Base-by-base conservation (phyloP, 805 yeast genomes). In the Wickerhamiella spandovensis region DNA sequence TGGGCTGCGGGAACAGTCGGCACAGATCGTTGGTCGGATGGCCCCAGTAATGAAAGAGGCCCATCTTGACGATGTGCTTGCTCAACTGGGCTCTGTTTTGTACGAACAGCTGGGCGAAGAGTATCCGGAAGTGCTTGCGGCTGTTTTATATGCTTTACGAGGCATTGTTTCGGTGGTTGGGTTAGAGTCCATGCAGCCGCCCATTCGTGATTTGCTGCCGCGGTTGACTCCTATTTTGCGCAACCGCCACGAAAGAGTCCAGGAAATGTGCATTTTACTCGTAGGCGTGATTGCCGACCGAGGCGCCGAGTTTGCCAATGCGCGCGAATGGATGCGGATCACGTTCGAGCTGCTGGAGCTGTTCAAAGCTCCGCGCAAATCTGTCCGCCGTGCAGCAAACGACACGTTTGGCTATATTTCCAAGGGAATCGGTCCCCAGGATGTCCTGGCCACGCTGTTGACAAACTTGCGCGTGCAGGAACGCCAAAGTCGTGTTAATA, bases 241-340 rank as follows among this genome's bases (percentile, higher is more conserved):
- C 56, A 92, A 92, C 62, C 72, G 90, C 52, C 92, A 89, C 61
- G 95, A 84, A 55, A 84, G 83, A 55, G 97, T 92, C 2, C 97
- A 88, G 63, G 90, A 85, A 55, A 76, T 81, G 53, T 77, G 89
- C 8, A 83, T 92, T 38, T 77, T 74, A 43, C 68, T 90, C 18
- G 82, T 92, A 23, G 96, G 96, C 1, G 71, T 78, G 47, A 82
- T 90, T 49, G 96, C 97, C 0, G 77, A 74, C 46, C 73, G 77
- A 43, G 89, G 84, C 9, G 81, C 95, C 1, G 94, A 85, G 55
- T 77, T 78, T 50, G 84, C 88, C 15, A 79, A 88, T 37, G 95
- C 95, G 2, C 79, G 86, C 54, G 99, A 92, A 65, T 92, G 98
- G 99, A 86, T 92, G 90, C 73, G 97, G 54, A 84, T 90, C 23